These are phyloP conservation scores for Chenopodium suecicum DNA, from an alignment of 148 eudicot species.

Conservation along the genomic window DNA sequence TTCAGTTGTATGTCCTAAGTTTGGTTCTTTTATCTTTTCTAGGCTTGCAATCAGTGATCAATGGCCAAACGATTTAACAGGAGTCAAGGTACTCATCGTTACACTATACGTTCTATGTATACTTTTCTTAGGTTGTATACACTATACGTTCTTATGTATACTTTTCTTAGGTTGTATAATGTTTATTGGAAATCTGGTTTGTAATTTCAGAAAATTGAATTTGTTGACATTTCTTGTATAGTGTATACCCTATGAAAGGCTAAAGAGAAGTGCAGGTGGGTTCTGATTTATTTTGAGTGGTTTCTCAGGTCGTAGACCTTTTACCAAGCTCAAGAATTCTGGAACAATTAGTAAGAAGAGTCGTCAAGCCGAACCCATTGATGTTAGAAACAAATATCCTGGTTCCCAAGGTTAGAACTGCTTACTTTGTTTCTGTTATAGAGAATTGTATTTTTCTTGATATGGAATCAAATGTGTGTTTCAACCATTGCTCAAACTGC, in stretches of 20 bases:
- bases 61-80: conserved; percentile 24
- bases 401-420: conserved; percentile 22
- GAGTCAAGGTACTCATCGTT: conserved; percentile 17
- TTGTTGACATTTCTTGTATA: neutral
- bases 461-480: neutral
- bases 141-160: neutral
- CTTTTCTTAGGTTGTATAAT: neutral
- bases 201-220: neutral
- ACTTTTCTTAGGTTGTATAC: neutral
- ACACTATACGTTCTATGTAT: neutral
- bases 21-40: neutral
- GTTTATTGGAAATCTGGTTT: neutral
- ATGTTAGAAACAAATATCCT: neutral
- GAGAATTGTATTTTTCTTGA: neutral
- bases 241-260: neutral
- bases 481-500: neutral
- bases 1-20: too few relatives aligned
- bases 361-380: conserved; percentile 12
- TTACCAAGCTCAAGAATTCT: neutral
- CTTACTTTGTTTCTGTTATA: neutral
- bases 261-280: neutral
- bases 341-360: conserved; percentile 20
- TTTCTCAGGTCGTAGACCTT: conserved; percentile 7
- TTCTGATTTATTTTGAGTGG: conserved; percentile 3
- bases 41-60: neutral